These are phyloP conservation scores for Blastobotrys peoriensis DNA, from an alignment of 805 yeast genomes.

Conservation along the genomic window DNA sequence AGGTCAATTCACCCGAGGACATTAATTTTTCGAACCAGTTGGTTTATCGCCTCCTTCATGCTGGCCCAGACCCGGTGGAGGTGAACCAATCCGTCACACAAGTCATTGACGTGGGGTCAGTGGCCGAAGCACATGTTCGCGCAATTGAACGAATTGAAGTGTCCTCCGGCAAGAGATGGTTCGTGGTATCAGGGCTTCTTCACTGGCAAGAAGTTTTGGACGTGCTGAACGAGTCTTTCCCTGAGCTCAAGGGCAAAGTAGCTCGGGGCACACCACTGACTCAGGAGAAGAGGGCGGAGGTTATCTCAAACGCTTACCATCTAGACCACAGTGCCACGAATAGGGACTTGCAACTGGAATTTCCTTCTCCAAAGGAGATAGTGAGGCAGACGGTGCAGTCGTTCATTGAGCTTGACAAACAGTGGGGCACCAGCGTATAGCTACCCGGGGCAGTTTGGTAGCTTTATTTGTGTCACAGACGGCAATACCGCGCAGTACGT, in stretches of 20 bases:
- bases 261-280: background rate
- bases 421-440: no score
- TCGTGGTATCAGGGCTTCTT: constrained; percentile 21
- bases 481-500: no score
- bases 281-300: constrained; percentile 1
- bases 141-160: constrained; percentile 37
- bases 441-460: no score
- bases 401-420: no score
- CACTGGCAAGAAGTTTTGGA: constrained; percentile 11
- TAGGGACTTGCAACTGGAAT: no score
- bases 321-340: no score
- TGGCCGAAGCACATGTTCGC: constrained; percentile 50
- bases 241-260: constrained; percentile 7
- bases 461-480: no score
- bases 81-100: constrained; percentile 27
- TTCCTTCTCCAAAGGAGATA: no score
- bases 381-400: no score
- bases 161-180: constrained; percentile 25
- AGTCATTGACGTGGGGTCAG: constrained; percentile 54
- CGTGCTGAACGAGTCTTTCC: constrained; percentile 14
- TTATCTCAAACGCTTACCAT: no score
- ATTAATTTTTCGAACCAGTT: constrained; percentile 35
- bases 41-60: constrained; percentile 30
- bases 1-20: constrained; percentile 25
- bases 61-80: constrained; percentile 6